Evolutionary conservation across 2,329 filamentous ascomycete genomes (phyloP).

Genomic region (Magnaporthiopsis incrustans): DNA sequence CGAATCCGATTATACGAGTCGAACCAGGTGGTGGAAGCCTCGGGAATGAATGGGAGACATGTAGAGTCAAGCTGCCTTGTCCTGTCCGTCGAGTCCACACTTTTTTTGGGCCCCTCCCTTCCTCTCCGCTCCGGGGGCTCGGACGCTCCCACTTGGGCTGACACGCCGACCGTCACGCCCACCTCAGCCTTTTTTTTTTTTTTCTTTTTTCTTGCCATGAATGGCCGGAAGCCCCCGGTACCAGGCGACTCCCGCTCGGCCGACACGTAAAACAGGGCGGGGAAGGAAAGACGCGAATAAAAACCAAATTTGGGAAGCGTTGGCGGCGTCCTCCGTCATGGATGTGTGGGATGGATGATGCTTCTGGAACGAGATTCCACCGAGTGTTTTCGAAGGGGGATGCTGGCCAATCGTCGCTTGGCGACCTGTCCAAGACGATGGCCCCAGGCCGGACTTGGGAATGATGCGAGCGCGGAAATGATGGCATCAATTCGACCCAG

Average conservation of each 20-base stretch:
- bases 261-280: background rate
- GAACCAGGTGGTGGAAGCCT: background rate
- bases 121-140: background rate
- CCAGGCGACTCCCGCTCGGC: no score
- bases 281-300: background rate
- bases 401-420: background rate
- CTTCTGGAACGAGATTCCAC: background rate
- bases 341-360: no score
- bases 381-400: background rate
- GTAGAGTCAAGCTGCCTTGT: background rate
- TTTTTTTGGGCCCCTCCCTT: background rate
- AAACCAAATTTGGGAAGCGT: background rate
- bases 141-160: slow-evolving; percentile 1
- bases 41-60: background rate
- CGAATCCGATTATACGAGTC: background rate
- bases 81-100: background rate
- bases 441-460: background rate
- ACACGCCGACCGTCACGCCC: slow-evolving; percentile 4
- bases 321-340: background rate
- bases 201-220: background rate
- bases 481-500: background rate
- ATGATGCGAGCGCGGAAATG: background rate
- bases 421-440: background rate
- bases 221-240: background rate
- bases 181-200: background rate